Conservation (phyloP, 257 asterid species). For the Penstemon newberryi region DNA sequence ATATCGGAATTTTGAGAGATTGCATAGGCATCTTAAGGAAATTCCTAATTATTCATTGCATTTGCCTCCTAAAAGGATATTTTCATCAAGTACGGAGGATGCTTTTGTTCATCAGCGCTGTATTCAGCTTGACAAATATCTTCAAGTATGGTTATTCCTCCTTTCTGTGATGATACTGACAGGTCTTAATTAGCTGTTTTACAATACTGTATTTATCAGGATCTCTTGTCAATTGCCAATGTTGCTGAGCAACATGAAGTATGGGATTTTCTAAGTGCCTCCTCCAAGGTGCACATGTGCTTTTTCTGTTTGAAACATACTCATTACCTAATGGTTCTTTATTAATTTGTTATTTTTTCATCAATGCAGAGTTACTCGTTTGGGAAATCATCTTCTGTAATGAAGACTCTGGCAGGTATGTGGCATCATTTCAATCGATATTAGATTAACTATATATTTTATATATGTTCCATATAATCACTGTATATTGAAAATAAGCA, state of each 20-base stretch:
- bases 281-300: slow-evolving; percentile 72
- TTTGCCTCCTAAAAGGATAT: slow-evolving; percentile 98
- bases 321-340: slow-evolving; percentile 8
- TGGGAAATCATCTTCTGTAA: slow-evolving; percentile 94
- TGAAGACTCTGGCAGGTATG: slow-evolving; percentile 89
- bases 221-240: slow-evolving; percentile 91
- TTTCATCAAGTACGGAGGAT: slow-evolving; percentile 97
- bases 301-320: slow-evolving; percentile 24
- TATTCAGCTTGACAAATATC: slow-evolving; percentile 93
- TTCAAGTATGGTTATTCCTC: slow-evolving; percentile 56
- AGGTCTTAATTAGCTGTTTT: slow-evolving; percentile 22
- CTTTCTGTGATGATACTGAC: slow-evolving; percentile 25
- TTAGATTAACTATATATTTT: slow-evolving; percentile 24
- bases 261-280: slow-evolving; percentile 93
- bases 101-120: slow-evolving; percentile 97
- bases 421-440: slow-evolving; percentile 24
- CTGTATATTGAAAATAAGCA: slow-evolving; percentile 1
- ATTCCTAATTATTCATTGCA: slow-evolving; percentile 90
- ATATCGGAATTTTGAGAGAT: slow-evolving; percentile 93
- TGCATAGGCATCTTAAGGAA: slow-evolving; percentile 93
- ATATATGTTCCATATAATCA: background rate
- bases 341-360: slow-evolving; percentile 37
- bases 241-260: slow-evolving; percentile 99
- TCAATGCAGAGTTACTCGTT: slow-evolving; percentile 85
- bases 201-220: slow-evolving; percentile 50